Conservation (phyloP, 208 protist species). For the Leptomonas seymouri region DNA sequence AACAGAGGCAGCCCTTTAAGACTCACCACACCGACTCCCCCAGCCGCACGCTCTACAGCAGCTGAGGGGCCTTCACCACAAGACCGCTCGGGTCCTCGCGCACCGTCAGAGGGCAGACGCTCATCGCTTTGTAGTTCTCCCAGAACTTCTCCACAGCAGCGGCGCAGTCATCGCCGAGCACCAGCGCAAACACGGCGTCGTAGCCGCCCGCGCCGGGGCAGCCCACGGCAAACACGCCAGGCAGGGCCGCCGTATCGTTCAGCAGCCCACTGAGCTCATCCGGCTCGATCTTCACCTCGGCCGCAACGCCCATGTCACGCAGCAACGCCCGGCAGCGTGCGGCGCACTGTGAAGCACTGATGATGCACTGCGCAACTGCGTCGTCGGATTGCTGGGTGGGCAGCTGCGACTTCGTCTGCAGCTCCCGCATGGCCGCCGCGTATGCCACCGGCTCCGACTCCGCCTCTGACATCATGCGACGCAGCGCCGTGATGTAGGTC, state of each 20-base stretch:
- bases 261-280: conserved; percentile 77
- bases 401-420: conserved; percentile 18
- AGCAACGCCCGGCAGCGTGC: conserved; percentile 49
- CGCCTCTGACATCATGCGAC: conserved; percentile 32
- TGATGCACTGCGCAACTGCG: conserved; percentile 41
- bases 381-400: conserved; percentile 3
- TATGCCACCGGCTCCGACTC: conserved; percentile 25
- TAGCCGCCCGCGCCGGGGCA: conserved; percentile 95
- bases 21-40: not conserved
- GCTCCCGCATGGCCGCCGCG: conserved; percentile 33
- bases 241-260: conserved; percentile 79
- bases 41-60: not conserved
- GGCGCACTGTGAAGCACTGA: conserved; percentile 48
- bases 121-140: conserved; percentile 60
- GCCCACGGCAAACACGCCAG: conserved; percentile 92
- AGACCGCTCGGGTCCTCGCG: conserved; percentile 79
- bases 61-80: conserved; percentile 28
- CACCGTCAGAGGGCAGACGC: conserved; percentile 82
- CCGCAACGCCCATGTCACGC: conserved; percentile 82
- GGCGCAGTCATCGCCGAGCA: conserved; percentile 67
- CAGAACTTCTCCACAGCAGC: conserved; percentile 71
- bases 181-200: conserved; percentile 93
- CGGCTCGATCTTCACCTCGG: conserved; percentile 90
- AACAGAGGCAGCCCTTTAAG: no score
- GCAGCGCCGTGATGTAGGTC: conserved; percentile 63